A percentile compares a stretch with the other conserved stretches of the same genome.
phyloP scores from a whole-genome alignment of 129 eudicot genomes.

The Sambucus nigra region DNA sequence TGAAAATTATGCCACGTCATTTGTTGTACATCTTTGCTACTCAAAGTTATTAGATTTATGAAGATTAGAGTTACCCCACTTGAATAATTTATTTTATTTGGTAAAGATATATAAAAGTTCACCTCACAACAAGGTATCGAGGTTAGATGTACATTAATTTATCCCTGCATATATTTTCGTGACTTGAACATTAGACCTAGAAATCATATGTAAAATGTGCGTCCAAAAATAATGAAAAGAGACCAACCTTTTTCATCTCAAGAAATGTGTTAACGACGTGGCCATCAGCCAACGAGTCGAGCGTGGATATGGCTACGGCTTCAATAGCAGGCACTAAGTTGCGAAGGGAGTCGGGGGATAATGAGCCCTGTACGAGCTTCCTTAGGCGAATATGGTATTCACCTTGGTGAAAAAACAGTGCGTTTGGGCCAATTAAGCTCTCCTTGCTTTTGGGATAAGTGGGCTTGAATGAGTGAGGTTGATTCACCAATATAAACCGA shows the following conservation, averaged over 20 bases:
- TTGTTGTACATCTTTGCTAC: no score
- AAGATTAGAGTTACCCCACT: no score
- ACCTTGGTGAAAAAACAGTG: slow-evolving; percentile 54
- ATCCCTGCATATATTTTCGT: no score
- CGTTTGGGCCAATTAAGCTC: slow-evolving; percentile 40
- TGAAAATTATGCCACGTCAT: no score
- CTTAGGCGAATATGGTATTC: slow-evolving; percentile 39
- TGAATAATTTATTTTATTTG: no score
- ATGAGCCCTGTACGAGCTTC: slow-evolving; percentile 43
- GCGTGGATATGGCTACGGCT: slow-evolving; percentile 24
- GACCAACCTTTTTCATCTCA: slow-evolving; percentile 53
- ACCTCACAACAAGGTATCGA: no score
- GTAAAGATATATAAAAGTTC: no score
- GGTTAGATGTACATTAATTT: no score
- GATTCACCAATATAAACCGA: slow-evolving; percentile 37
- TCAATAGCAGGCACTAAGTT: slow-evolving; percentile 33
- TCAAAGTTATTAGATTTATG: no score
- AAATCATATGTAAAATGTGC: no score
- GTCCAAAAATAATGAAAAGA: neutral
- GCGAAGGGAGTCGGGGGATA: slow-evolving; percentile 37
- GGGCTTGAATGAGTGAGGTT: slow-evolving; percentile 50
- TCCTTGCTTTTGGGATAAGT: slow-evolving; percentile 59
- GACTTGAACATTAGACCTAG: no score
- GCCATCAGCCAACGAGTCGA: slow-evolving; percentile 34
- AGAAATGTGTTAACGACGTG: slow-evolving; percentile 33